A percentile compares a stretch with the other conserved stretches of the same genome.
Evolutionary conservation across 2,329 filamentous ascomycete species (phyloP).

Genomic region (Verticillium klebahnii): DNA sequence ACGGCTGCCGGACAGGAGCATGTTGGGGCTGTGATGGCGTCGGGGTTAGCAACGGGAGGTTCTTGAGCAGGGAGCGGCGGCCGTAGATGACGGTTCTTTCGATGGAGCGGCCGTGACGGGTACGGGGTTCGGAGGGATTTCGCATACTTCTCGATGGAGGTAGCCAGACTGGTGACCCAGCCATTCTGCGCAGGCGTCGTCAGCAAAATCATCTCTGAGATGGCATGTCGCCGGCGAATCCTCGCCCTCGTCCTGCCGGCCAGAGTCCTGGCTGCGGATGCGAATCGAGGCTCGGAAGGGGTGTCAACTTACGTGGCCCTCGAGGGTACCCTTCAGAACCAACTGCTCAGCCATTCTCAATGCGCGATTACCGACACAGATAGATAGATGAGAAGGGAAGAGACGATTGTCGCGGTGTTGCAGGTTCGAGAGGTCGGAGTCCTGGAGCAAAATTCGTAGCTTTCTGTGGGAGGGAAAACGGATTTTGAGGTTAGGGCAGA

Average conservation of each 20-base stretch:
- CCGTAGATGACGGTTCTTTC: slow-evolving; percentile 3
- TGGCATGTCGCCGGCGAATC: slow-evolving; percentile 15
- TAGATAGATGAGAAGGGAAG: slow-evolving; percentile 27
- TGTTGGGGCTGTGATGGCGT: slow-evolving; percentile 71
- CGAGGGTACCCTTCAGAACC: slow-evolving; percentile 93
- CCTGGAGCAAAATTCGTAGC: background rate
- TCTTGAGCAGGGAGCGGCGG: background rate
- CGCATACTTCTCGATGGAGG: slow-evolving; percentile 94
- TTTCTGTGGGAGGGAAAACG: background rate
- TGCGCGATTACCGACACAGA: slow-evolving; percentile 36
- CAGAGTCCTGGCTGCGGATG: background rate
- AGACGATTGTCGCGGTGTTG: slow-evolving; percentile 26
- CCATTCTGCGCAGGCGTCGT: slow-evolving; percentile 57
- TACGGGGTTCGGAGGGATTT: slow-evolving; percentile 5
- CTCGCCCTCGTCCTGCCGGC: background rate
- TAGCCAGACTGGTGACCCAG: slow-evolving; percentile 98
- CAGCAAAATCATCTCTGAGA: slow-evolving; percentile 9
- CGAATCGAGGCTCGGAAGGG: slow-evolving; percentile 3
- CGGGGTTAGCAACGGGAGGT: slow-evolving; percentile 20
- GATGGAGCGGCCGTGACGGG: slow-evolving; percentile 12
- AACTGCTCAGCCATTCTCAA: slow-evolving; percentile 82
- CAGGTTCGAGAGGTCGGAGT: slow-evolving; percentile 7
- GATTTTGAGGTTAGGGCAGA: background rate
- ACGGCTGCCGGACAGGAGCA: slow-evolving; percentile 95
- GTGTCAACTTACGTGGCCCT: slow-evolving; percentile 75